phyloP scores from a whole-genome alignment of 495 filamentous ascomycete species.

The Penicillium crystallinum region DNA sequence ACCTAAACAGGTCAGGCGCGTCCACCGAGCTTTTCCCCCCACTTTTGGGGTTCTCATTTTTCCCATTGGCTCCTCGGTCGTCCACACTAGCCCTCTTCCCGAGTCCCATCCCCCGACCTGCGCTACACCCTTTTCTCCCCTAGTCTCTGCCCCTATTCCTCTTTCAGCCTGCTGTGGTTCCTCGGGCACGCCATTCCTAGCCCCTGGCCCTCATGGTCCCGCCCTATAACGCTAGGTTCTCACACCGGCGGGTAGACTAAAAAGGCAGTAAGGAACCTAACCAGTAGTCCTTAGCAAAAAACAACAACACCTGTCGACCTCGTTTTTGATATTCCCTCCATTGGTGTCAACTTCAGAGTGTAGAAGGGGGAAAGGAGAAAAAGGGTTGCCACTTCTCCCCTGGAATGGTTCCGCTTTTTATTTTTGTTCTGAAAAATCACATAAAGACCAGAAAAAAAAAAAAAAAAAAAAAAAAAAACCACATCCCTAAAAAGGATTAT shows the following conservation, averaged over 20 bases:
- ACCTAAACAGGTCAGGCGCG: not conserved
- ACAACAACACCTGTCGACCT: constrained; percentile 12
- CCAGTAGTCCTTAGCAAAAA: constrained; percentile 19
- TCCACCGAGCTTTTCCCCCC: constrained; percentile 10
- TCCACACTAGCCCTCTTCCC: constrained; percentile 26
- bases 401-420: constrained; percentile 15
- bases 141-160: constrained; percentile 23
- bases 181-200: constrained; percentile 40
- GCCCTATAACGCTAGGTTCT: constrained; percentile 40
- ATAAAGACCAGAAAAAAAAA: not conserved
- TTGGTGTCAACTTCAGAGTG: not conserved
- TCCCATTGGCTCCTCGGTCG: not conserved
- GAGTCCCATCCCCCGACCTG: constrained; percentile 35
- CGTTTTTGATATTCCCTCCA: not conserved
- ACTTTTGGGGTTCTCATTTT: not conserved
- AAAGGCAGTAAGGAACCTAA: constrained; percentile 29
- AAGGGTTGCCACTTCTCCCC: constrained; percentile 8
- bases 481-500: not conserved
- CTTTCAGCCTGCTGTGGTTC: constrained; percentile 20
- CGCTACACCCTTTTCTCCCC: constrained; percentile 29
- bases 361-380: not conserved
- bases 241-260: constrained; percentile 43
- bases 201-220: no score
- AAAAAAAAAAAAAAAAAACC: constrained; percentile 1
- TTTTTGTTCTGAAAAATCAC: constrained; percentile 3